Evolutionary conservation across 805 yeast species (phyloP).

Genomic region (Nakazawaea siamensis): DNA sequence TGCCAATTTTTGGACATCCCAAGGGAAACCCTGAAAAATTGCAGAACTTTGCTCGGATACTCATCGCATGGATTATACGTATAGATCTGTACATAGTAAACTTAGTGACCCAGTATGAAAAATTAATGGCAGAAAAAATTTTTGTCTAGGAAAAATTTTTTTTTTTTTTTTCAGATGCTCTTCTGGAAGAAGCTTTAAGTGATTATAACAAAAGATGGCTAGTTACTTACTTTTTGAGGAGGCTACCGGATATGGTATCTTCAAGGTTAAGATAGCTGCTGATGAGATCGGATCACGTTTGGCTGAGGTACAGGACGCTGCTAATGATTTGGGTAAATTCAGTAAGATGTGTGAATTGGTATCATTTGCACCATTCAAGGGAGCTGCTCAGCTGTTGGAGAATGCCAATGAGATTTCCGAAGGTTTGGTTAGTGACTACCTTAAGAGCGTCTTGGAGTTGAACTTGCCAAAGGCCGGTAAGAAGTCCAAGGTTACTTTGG

Average conservation of each 20-base stretch:
- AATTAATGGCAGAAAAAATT: too few relatives aligned
- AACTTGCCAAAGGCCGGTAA: conserved; percentile 77
- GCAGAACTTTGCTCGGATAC: too few relatives aligned
- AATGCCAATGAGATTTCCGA: conserved; percentile 97
- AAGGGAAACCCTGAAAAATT: too few relatives aligned
- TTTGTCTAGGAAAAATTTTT: neutral
- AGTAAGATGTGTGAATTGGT: conserved; percentile 90
- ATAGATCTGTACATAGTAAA: too few relatives aligned
- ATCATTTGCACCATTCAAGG: conserved; percentile 96
- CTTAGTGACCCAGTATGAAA: too few relatives aligned
- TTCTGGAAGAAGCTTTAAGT: neutral
- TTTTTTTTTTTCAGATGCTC: neutral
- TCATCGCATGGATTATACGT: too few relatives aligned
- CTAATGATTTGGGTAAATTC: conserved; percentile 77
- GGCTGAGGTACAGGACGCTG: conserved; percentile 89
- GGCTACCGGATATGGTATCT: conserved; percentile 96
- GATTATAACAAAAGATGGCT: conserved; percentile 34
- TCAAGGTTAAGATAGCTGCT: conserved; percentile 88
- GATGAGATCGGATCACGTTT: conserved; percentile 89
- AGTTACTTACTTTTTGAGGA: conserved; percentile 95
- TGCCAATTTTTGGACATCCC: neutral
- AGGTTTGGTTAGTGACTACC: conserved; percentile 89
- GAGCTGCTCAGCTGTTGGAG: conserved; percentile 98
- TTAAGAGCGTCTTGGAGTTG: conserved; percentile 82
- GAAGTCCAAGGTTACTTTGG: conserved; percentile 63